These are phyloP conservation scores for Euphorbia celastroides DNA, from an alignment of 441 rosid genomes.

Conservation along the genomic window DNA sequence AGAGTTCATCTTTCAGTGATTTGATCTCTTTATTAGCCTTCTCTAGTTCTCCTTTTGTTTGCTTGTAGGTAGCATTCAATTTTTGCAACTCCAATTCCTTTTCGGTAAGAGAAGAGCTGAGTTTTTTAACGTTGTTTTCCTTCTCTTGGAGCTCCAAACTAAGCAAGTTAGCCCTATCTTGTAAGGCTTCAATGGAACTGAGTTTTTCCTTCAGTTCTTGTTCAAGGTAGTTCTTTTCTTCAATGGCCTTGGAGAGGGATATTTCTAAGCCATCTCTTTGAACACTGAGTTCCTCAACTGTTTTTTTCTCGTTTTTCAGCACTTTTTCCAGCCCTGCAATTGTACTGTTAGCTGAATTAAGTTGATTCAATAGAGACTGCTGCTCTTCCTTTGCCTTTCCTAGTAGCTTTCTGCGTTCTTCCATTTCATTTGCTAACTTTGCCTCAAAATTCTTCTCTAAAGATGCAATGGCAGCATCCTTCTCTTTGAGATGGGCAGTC, in stretches of 20 bases:
- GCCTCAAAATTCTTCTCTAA: conserved; percentile 55
- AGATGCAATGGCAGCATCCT: conserved; percentile 50
- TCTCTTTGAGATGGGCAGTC: conserved; percentile 51
- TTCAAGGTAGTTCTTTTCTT: conserved; percentile 54
- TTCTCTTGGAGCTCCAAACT: conserved; percentile 56
- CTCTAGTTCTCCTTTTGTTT: conserved; percentile 45
- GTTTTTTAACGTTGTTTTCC: conserved; percentile 42
- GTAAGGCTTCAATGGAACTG: conserved; percentile 37
- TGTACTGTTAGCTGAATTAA: conserved; percentile 54
- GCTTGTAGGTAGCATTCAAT: conserved; percentile 34
- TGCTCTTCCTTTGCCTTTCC: conserved; percentile 59
- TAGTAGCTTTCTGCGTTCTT: conserved; percentile 42
- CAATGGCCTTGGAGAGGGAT: conserved; percentile 44
- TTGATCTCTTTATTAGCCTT: conserved; percentile 44
- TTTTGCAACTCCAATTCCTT: conserved; percentile 57
- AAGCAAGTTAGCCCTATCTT: conserved; percentile 51
- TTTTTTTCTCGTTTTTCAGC: conserved; percentile 57
- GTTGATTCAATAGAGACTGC: conserved; percentile 42
- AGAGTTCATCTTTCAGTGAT: conserved; percentile 38
- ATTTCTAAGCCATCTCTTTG: conserved; percentile 48
- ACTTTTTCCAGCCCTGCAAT: conserved; percentile 61
- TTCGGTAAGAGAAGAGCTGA: conserved; percentile 38
- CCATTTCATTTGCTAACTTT: conserved; percentile 50
- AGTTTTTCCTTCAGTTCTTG: conserved; percentile 52
- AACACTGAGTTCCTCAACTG: conserved; percentile 42